Evolutionary conservation across 2,329 filamentous ascomycete species (phyloP).

Genomic region (Verticillium isaacii): DNA sequence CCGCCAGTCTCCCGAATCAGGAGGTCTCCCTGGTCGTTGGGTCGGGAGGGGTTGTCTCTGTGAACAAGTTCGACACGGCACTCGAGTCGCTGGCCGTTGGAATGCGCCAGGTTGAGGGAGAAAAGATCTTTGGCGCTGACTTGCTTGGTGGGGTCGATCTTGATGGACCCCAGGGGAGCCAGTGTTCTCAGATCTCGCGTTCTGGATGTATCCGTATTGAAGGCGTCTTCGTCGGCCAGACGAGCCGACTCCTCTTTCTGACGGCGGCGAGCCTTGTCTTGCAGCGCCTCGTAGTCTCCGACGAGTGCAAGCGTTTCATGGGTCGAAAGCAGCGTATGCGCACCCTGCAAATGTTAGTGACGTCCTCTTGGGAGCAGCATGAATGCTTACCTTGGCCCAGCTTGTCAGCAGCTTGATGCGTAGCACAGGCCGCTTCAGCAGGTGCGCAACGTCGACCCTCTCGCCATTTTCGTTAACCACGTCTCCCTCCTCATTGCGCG

Average conservation of each 20-base stretch:
- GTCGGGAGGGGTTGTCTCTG: slow-evolving; percentile 69
- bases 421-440: slow-evolving; percentile 84
- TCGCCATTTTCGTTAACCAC: slow-evolving; percentile 73
- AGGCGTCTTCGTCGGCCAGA: slow-evolving; percentile 77
- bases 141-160: slow-evolving; percentile 71
- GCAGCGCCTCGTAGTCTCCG: slow-evolving; percentile 62
- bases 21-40: slow-evolving; percentile 71
- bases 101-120: slow-evolving; percentile 78
- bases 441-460: slow-evolving; percentile 87
- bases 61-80: slow-evolving; percentile 85
- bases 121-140: slow-evolving; percentile 91
- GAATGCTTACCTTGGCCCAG: slow-evolving; percentile 61
- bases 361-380: background rate
- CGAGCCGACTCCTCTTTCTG: slow-evolving; percentile 65
- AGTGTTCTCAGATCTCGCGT: slow-evolving; percentile 76
- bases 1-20: slow-evolving; percentile 86
- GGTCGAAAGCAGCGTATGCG: slow-evolving; percentile 50
- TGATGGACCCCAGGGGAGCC: slow-evolving; percentile 62
- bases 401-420: slow-evolving; percentile 84
- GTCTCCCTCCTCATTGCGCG: slow-evolving; percentile 60
- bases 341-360: slow-evolving; percentile 32
- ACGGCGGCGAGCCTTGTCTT: slow-evolving; percentile 67
- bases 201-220: slow-evolving; percentile 74
- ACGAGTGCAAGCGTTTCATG: slow-evolving; percentile 36
- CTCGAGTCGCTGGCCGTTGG: slow-evolving; percentile 82